A percentile compares a stretch with the other conserved stretches of the same genome.
phyloP scores from a whole-genome alignment of 1,284 basidiomycete genomes.

The Bothia castanella region DNA sequence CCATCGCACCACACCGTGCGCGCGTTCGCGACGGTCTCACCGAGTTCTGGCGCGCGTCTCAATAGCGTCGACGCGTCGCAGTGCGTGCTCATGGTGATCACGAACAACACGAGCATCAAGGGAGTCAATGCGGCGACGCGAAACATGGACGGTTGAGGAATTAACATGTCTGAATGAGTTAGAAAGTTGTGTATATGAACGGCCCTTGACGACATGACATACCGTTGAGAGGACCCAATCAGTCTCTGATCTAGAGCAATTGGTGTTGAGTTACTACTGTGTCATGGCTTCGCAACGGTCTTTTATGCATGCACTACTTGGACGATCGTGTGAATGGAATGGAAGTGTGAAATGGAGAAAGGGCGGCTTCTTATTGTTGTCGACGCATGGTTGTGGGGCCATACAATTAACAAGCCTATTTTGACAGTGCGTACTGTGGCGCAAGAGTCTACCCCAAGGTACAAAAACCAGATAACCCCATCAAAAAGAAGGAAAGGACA shows the following conservation, averaged over 20 bases:
- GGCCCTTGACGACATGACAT: neutral
- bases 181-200: no score
- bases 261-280: neutral
- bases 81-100: neutral
- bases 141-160: neutral
- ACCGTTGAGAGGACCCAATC: no score
- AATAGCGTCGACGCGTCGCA: neutral
- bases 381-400: neutral
- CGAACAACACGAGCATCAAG: neutral
- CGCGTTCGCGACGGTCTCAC: neutral
- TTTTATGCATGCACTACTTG: no score
- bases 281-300: no score
- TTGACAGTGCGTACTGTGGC: no score
- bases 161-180: neutral
- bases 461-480: no score
- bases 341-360: neutral
- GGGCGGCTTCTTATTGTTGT: neutral
- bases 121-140: neutral
- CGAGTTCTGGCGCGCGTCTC: neutral
- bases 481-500: neutral
- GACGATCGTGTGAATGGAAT: neutral
- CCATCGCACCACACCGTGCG: slow-evolving; percentile 9
- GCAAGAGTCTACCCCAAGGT: no score
- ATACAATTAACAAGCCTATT: neutral
- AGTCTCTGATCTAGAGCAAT: neutral